phyloP scores from a whole-genome alignment of 2,329 filamentous ascomycete species.

The Verticillium nubilum region DNA sequence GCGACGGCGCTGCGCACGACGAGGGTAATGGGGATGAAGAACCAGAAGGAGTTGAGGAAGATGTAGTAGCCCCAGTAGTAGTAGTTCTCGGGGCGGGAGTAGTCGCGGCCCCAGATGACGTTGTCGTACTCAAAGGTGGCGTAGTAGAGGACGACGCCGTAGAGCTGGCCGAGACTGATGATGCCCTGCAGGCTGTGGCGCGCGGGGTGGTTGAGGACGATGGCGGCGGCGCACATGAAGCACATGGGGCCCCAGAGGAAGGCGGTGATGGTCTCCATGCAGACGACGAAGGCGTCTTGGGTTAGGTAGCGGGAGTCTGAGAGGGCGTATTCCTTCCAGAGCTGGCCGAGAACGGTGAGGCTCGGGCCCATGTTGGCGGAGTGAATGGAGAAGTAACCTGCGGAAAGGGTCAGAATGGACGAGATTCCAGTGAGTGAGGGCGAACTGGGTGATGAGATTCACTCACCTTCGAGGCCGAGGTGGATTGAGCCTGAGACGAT shows the following conservation, averaged over 20 bases:
- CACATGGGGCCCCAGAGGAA: conserved; percentile 48
- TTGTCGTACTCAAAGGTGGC: conserved; percentile 39
- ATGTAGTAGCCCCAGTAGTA: conserved; percentile 52
- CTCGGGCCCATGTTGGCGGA: conserved; percentile 31
- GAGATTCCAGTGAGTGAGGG: accelerated
- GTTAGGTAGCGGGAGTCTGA: conserved; percentile 52
- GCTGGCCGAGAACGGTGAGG: conserved; percentile 41
- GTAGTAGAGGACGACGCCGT: conserved; percentile 48
- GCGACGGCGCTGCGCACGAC: conserved; percentile 21
- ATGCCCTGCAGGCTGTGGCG: conserved; percentile 43
- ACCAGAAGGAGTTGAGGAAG: conserved; percentile 47
- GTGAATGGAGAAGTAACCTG: conserved; percentile 45
- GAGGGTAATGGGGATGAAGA: conserved; percentile 37
- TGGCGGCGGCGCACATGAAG: conserved; percentile 37
- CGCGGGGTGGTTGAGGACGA: conserved; percentile 35
- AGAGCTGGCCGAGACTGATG: conserved; percentile 42
- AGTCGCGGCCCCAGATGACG: conserved; percentile 29
- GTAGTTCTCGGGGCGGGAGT: conserved; percentile 42
- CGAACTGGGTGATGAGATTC: too few species aligned
- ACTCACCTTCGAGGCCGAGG: conserved; percentile 33
- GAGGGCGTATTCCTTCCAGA: conserved; percentile 55
- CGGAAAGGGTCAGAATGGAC: conserved; percentile 5
- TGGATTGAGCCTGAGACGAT: conserved; percentile 57
- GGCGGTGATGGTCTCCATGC: conserved; percentile 50
- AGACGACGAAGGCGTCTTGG: conserved; percentile 46